Conservation (phyloP, 2,329 filamentous ascomycete genomes). For the Leptographium lundbergii region DNA sequence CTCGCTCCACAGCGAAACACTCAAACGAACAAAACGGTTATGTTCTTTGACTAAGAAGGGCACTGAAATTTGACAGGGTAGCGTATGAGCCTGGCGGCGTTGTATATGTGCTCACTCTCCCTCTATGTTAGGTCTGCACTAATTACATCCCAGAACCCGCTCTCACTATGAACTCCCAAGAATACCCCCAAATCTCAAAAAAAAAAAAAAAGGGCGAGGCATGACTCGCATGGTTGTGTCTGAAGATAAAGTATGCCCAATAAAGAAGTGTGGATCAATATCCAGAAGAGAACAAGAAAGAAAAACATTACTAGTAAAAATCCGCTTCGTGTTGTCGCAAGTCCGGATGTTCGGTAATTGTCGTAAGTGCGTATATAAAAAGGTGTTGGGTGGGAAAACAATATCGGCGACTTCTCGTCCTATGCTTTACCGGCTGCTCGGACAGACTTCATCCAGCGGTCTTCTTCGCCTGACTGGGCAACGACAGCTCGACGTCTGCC, state of each 20-base stretch:
- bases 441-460: constrained; percentile 30
- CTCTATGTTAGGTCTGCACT: not conserved
- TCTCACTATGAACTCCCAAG: not conserved
- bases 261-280: not conserved
- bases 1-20: no score
- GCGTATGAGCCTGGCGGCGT: not conserved
- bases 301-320: not conserved
- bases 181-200: not conserved
- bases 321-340: not conserved
- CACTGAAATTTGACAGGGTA: not conserved
- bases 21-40: no score
- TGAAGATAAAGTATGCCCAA: not conserved
- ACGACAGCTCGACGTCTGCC: constrained; percentile 21
- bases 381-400: not conserved
- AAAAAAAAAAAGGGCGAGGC: not conserved
- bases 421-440: constrained; percentile 20
- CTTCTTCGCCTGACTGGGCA: constrained; percentile 33
- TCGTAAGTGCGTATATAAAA: not conserved
- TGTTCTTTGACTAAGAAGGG: no score
- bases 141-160: not conserved
- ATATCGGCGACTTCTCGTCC: not conserved
- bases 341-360: not conserved
- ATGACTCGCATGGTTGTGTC: not conserved
- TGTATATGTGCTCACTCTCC: not conserved
- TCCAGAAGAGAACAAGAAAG: not conserved